These are phyloP conservation scores for Aspergillus novoparasiticus DNA, from an alignment of 2,329 filamentous ascomycete genomes.

Conservation along the genomic window DNA sequence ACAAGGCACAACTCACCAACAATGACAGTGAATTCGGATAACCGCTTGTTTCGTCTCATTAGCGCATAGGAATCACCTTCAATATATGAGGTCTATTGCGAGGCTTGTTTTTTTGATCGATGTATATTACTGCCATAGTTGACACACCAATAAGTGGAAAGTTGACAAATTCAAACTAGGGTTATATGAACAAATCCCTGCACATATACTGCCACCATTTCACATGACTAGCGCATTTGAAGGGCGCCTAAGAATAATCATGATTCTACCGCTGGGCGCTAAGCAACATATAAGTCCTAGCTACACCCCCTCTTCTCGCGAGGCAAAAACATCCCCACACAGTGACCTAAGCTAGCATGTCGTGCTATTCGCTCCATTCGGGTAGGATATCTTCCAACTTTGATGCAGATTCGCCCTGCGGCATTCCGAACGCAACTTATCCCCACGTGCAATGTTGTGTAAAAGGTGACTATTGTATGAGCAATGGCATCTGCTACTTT, in stretches of 20 bases:
- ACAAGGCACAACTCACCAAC: too few species aligned
- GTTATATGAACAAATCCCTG: too few species aligned
- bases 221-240: not conserved
- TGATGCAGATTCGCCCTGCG: constrained; percentile 5
- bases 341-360: not conserved
- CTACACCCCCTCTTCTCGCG: not conserved
- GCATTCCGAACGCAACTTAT: constrained; percentile 9
- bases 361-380: constrained; percentile 10
- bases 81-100: too few species aligned
- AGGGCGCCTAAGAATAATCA: not conserved
- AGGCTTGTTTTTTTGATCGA: too few species aligned
- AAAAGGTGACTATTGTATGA: constrained; percentile 16
- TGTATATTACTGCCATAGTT: too few species aligned
- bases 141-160: too few species aligned
- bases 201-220: too few species aligned
- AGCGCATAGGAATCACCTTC: too few species aligned
- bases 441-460: constrained; percentile 17
- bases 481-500: constrained; percentile 12
- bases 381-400: constrained; percentile 1
- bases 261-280: not conserved
- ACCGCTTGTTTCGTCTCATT: too few species aligned
- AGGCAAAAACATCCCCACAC: not conserved
- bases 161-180: too few species aligned
- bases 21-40: too few species aligned
- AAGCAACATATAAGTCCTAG: not conserved